Conservation (phyloP, 148 eudicot genomes). For the Oxyria digyna region DNA sequence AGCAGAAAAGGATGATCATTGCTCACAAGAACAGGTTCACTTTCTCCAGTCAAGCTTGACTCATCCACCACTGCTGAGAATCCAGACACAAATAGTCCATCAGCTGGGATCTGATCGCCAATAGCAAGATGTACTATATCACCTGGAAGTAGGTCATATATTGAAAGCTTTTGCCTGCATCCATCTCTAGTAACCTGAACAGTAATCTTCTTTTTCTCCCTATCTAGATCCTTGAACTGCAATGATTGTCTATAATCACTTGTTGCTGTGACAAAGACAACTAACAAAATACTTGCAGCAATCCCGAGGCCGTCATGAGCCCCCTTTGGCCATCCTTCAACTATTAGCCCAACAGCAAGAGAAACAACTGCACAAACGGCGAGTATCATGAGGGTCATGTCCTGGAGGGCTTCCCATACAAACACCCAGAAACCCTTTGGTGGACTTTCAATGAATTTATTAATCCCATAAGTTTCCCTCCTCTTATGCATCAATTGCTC, state of each 20-base stretch:
- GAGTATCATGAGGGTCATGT: slow-evolving; percentile 78
- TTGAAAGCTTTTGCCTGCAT: slow-evolving; percentile 63
- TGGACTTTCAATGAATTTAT: slow-evolving; percentile 55
- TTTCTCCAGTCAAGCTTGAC: slow-evolving; percentile 79
- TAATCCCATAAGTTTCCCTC: slow-evolving; percentile 56
- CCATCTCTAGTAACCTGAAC: slow-evolving; percentile 71
- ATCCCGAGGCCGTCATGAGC: slow-evolving; percentile 90
- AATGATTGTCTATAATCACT: slow-evolving; percentile 79
- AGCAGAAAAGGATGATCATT: slow-evolving; percentile 54
- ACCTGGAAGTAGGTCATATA: slow-evolving; percentile 61
- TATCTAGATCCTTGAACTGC: slow-evolving; percentile 75
- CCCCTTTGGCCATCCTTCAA: slow-evolving; percentile 86
- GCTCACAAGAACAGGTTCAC: slow-evolving; percentile 53
- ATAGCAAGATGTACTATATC: slow-evolving; percentile 74
- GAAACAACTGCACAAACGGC: slow-evolving; percentile 70
- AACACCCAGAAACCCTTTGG: slow-evolving; percentile 61
- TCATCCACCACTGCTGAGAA: slow-evolving; percentile 65
- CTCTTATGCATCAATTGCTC: slow-evolving; percentile 36
- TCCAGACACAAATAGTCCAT: slow-evolving; percentile 67
- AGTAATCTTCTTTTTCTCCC: slow-evolving; percentile 70
- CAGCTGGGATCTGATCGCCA: slow-evolving; percentile 86
- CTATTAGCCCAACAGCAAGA: slow-evolving; percentile 56
- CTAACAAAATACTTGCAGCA: slow-evolving; percentile 67
- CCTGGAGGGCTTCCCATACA: no score
- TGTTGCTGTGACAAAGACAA: slow-evolving; percentile 78